Base-by-base conservation (phyloP, 2,329 filamentous ascomycete species). In the Penicillium griseofulvum region DNA sequence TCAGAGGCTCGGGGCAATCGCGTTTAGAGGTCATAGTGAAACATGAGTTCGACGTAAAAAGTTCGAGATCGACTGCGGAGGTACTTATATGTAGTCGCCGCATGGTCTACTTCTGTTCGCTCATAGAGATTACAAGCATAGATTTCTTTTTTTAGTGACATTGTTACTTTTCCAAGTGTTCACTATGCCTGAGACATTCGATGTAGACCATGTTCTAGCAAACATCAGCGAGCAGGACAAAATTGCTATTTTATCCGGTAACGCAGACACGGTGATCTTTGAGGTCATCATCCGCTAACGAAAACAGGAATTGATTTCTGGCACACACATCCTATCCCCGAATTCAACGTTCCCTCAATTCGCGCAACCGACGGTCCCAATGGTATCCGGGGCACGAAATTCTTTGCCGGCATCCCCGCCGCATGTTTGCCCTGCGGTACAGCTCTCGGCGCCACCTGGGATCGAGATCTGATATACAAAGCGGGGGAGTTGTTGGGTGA, bases 291-390 rank as follows among this genome's bases (percentile, higher is more conserved):
- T 43, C 16, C 22, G 26, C 39, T 55, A 44, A 54, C 34, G 41
- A n/a, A 42, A 46, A 53, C 53, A 81, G 84, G 84, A 54, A 80
- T 82, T 60, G 86, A 89, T 71, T 88, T 88, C 65, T 89, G 87
- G 87, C 84, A 88, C 65, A 87, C 86, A 33, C 81, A 83, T 61
- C 71, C 81, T 14, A 75, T 89, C 7, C 82, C 83, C 10, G 69
- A 83, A 22, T 80, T 85, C 64, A 81, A 82, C 1, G 79, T 89
- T 33, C 86, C 86, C 6, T 84, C 86, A 0, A 76, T 89, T 31
- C 83, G 87, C 45, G 78, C 86, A 44, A 83, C 84, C 36, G 87
- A 90, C 63, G 87, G 87, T 0, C 87, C 87, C 36, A 89, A 88
- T 68, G 87, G 87, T 48, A 82, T 87, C 33, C 79, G 87, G 60